Evolutionary conservation across 2,329 filamentous ascomycete species (phyloP).

Genomic region (Alternaria alternata): DNA sequence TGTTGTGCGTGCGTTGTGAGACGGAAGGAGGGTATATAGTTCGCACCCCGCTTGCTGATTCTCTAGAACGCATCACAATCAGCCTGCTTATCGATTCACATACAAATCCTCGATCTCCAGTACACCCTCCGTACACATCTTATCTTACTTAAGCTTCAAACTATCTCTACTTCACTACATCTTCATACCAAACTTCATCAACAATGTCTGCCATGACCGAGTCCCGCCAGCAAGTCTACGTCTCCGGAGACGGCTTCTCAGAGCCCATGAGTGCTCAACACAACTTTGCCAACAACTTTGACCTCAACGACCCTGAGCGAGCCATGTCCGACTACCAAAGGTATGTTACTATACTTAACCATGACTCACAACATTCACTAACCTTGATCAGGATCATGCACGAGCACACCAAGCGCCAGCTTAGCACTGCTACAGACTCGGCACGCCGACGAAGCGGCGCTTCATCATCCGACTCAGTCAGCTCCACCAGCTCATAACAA

Average conservation of each 20-base stretch:
- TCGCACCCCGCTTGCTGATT: conserved; percentile 23
- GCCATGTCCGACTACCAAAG: conserved; percentile 56
- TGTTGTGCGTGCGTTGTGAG: conserved; percentile 16
- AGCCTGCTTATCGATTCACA: conserved; percentile 5
- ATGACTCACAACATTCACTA: conserved; percentile 14
- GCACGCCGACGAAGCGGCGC: conserved; percentile 50
- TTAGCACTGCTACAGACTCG: conserved; percentile 56
- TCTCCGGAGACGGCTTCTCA: conserved; percentile 48
- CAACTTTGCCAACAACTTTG: conserved; percentile 56
- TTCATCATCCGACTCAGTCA: conserved; percentile 26
- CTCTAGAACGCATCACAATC: not conserved
- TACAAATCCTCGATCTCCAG: conserved; percentile 14
- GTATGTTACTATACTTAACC: conserved; percentile 37
- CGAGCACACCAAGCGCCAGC: conserved; percentile 60
- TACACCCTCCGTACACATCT: not conserved
- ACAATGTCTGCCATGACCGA: conserved; percentile 35
- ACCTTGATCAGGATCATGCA: conserved; percentile 55
- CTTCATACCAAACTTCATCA: not conserved
- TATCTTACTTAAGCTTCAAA: not conserved
- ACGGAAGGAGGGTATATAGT: conserved; percentile 36
- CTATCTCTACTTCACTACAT: not conserved
- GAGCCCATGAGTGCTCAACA: conserved; percentile 54
- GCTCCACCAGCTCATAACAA: conserved; percentile 30
- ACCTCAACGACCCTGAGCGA: conserved; percentile 48
- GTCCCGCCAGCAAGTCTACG: conserved; percentile 44